Evolutionary conservation across 306 rosid genomes (phyloP), one percentile per base, ranked within the genome.

Genomic region (Cicer cuneatum): DNA sequence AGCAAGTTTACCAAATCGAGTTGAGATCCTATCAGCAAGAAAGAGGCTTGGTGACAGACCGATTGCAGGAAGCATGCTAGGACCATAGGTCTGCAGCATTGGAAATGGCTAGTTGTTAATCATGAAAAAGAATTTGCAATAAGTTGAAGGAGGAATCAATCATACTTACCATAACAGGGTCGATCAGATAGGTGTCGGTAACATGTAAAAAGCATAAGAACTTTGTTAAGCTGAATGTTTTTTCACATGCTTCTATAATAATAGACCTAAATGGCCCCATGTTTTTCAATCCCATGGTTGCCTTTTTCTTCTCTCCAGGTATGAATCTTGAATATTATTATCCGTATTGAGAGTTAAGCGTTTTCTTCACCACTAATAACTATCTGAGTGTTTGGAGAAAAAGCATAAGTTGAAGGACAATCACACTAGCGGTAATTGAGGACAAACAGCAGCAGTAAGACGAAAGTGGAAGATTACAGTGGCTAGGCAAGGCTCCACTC

Each of bases 61-160:
- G 0, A 90, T 45, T 53, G 87, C 29, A 12, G 97, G 98, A 84
- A 90, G 85, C 98, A 93, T 93, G 83, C 98, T 93, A 62, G 98
- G 89, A 72, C 98, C 98, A 51, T 5, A 9, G 59, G 80, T 39
- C 98, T 93, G 86, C 85, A 80, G 48, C 81, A 74, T 10, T 4
- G 35, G 21, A 85, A 66, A 53, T 53, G 37, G 21, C 49, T 18
- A 58, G 35, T 67, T 35, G 43, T 40, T 64, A 58, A 54, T 58
- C 46, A 48, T 16, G 57, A 48, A 57, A 66, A 35, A 66, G 14
- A 67, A 43, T 70, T 10, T 2, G 57, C 12, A n/a, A 47, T 0
- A 69, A 39, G 14, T 67, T 19, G 29, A 9, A 63, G 35, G 21
- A 60, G 48, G 56, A 35, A 43, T 5, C 73, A 35, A 43, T 7